Percentiles rank a stretch among this genome's conserved stretches.
These are phyloP conservation scores for Hexamita inflata DNA, from an alignment of 208 protist genomes.

Conservation along the genomic window DNA sequence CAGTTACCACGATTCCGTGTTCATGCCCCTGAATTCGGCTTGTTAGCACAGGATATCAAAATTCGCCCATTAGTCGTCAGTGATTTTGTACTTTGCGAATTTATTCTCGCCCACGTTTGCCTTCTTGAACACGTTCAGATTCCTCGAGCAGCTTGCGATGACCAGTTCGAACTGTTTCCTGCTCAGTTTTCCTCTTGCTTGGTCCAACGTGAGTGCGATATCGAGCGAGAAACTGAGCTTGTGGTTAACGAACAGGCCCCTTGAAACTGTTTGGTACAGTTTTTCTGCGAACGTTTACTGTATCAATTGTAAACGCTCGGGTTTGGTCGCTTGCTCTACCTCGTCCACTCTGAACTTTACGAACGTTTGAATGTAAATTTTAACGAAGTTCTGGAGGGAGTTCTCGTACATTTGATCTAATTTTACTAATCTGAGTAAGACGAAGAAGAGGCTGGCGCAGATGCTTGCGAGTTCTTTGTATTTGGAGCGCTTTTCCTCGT, in stretches of 20 bases:
- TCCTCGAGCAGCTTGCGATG: not conserved
- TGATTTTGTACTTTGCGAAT: not conserved
- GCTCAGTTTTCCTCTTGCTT: not conserved
- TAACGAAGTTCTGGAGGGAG: constrained; percentile 15
- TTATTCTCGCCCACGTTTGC: not conserved
- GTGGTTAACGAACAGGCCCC: constrained; percentile 20
- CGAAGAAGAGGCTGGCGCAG: not conserved
- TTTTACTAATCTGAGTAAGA: not conserved
- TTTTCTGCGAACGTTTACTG: not conserved
- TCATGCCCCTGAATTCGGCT: not conserved
- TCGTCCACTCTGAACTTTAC: not conserved
- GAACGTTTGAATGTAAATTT: not conserved
- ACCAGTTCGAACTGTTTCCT: not conserved
- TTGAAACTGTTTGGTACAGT: not conserved
- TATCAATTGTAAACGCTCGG: not conserved
- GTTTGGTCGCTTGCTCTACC: not conserved
- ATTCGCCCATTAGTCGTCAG: not conserved
- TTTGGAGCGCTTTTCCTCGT: not conserved
- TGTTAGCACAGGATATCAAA: not conserved
- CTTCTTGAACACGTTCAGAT: not conserved
- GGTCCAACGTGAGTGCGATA: not conserved
- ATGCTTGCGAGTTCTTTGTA: not conserved
- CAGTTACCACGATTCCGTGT: not conserved
- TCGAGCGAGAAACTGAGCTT: constrained; percentile 17
- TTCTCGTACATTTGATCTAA: constrained; percentile 26